These are phyloP conservation scores for Candida adriatica DNA, from an alignment of 805 yeast species.

Conservation along the genomic window DNA sequence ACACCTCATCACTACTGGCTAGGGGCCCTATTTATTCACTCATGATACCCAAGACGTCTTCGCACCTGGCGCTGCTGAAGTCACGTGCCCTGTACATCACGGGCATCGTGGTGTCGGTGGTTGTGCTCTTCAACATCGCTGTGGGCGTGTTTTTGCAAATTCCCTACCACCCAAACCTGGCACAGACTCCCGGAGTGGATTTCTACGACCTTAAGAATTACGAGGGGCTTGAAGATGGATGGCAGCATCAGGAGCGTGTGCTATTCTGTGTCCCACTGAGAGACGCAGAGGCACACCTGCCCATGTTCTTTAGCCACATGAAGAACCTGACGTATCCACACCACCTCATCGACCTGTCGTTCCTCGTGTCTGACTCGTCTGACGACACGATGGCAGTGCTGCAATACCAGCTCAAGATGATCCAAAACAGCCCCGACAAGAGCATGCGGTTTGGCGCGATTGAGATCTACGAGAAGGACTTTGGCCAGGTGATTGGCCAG, in stretches of 20 bases:
- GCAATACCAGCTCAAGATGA: constrained; percentile 45
- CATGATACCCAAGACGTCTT: too few relatives aligned
- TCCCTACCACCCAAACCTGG: constrained; percentile 30
- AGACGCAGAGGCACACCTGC: constrained; percentile 86
- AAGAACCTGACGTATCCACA: constrained; percentile 81
- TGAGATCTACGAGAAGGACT: constrained; percentile 86
- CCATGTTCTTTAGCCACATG: constrained; percentile 85
- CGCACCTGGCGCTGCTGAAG: constrained; percentile 1
- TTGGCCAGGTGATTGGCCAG: constrained; percentile 91
- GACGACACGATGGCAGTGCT: constrained; percentile 81
- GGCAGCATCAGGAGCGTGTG: constrained; percentile 76
- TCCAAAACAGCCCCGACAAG: constrained; percentile 62
- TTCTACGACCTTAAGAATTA: constrained; percentile 69
- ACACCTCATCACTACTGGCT: too few relatives aligned
- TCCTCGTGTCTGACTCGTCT: constrained; percentile 83
- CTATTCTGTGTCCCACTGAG: constrained; percentile 86
- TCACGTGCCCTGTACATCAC: constrained; percentile 6
- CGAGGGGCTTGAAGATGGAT: constrained; percentile 69
- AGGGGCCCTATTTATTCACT: too few relatives aligned
- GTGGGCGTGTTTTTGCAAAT: constrained; percentile 7
- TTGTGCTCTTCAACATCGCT: constrained; percentile 13
- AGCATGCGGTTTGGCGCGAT: constrained; percentile 68
- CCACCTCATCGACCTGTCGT: constrained; percentile 73
- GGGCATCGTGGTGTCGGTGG: constrained; percentile 10
- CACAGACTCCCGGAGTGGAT: constrained; percentile 38